Base-by-base conservation (phyloP, 2,329 filamentous ascomycete species). In the Aspergillus alliaceus region DNA sequence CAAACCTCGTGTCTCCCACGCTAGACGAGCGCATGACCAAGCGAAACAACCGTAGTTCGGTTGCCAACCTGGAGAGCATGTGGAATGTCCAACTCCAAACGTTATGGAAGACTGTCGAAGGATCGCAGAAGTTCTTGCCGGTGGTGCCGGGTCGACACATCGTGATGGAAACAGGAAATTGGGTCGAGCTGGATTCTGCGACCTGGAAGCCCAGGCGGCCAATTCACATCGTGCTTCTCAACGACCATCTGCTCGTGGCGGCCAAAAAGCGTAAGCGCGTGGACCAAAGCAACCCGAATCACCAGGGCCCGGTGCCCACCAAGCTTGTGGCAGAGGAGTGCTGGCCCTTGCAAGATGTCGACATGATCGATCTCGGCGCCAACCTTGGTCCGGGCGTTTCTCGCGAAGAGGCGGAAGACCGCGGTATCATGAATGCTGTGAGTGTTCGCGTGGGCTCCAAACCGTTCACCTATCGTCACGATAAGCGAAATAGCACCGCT, bases 171-270 rank as follows among this genome's bases (percentile, higher is more conserved):
- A 96, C 92, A 4, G 90, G 91, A 1, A 85, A 89, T 48, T 99
- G 95, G 95, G 90, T 98, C 58, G 93, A 99, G 77, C 81, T 99
- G 59, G 96, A 99, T 75, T 96, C 95, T 62, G 95, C 95, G 11
- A 99, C 95, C 0, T 98, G 96, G 87, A 97, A 96, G 75, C 91
- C 93, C 4, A 84, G 90, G 62, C 83, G 95, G 40, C 88, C 92
- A 27, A 93, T 98, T 73, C 91, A 96, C 70, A 86, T 99, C 59
- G 93, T 98, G 58, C 76, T 99, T 57, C 82, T 99, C 2, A 99
- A 98, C 71, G 95, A 99, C 69, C 93, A 99, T 74, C 80, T 99
- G 1, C 84, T 99, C 22, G 84, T 99, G 50, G 95, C 95, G 4
- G 91, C 90, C 24, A 87, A 90, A 64, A 97, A 97, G 79, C 96